Percentiles rank a stretch among this genome's conserved stretches.
phyloP scores from a whole-genome alignment of 1,284 basidiomycete genomes.

The Malassezia brasiliensis region DNA sequence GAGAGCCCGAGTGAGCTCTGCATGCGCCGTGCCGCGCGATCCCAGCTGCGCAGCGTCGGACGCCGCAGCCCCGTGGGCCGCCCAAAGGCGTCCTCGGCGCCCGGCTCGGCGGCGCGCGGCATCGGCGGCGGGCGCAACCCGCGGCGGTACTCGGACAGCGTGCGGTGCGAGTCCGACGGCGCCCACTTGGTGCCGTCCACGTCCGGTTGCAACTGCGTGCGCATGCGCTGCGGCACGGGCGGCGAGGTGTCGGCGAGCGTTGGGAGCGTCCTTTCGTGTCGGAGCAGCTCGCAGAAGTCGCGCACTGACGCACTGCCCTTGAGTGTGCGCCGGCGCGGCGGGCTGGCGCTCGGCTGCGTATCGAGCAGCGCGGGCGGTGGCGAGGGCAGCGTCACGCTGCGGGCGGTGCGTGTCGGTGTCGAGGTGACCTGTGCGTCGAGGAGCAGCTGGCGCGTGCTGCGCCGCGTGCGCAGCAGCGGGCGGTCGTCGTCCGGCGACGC shows the following conservation, averaged over 20 bases:
- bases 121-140: slow-evolving; percentile 11
- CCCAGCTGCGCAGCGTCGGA: background rate
- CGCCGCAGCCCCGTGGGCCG: slow-evolving; percentile 6
- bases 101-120: background rate
- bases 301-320: slow-evolving; percentile 16
- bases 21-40: slow-evolving; percentile 14
- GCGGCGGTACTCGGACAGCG: slow-evolving; percentile 40
- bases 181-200: background rate
- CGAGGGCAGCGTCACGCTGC: background rate
- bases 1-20: slow-evolving; percentile 15
- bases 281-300: slow-evolving; percentile 12
- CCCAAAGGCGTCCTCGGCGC: slow-evolving; percentile 14
- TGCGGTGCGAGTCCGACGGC: slow-evolving; percentile 29
- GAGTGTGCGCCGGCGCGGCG: slow-evolving; percentile 2
- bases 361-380: slow-evolving; percentile 3
- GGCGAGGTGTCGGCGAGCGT: slow-evolving; percentile 3
- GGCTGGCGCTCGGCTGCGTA: slow-evolving; percentile 2
- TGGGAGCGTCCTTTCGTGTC: slow-evolving; percentile 7
- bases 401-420: slow-evolving; percentile 12
- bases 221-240: background rate
- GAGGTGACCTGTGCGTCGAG: slow-evolving; percentile 20
- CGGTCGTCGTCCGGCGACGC: background rate
- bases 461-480: slow-evolving; percentile 10
- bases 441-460: slow-evolving; percentile 19
- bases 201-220: background rate